Evolutionary conservation across 371 early-diverging fungal species (phyloP).

Genomic region (Sporodiniella umbellata): DNA sequence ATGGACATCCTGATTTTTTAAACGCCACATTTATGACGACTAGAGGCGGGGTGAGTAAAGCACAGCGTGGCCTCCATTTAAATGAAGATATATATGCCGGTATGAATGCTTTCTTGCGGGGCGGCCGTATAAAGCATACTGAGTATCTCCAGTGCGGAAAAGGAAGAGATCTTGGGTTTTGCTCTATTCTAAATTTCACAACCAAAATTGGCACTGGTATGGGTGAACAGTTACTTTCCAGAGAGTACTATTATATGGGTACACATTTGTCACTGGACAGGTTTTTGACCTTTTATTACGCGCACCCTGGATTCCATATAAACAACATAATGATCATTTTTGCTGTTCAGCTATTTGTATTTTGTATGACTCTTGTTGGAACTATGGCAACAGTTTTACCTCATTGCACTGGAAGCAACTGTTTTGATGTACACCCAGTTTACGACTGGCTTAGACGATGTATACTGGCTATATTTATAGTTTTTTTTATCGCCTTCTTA

Average conservation of each 20-base stretch:
- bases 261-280: conserved; percentile 80
- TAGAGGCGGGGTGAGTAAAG: conserved; percentile 86
- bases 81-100: conserved; percentile 94
- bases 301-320: conserved; percentile 88
- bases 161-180: conserved; percentile 88
- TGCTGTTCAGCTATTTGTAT: conserved; percentile 80
- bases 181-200: conserved; percentile 84
- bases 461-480: conserved; percentile 75
- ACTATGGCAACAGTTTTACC: conserved; percentile 67
- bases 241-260: conserved; percentile 88
- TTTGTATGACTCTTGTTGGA: conserved; percentile 74
- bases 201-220: conserved; percentile 91
- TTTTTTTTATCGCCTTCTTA: conserved; percentile 80
- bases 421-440: conserved; percentile 70
- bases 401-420: conserved; percentile 48
- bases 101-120: conserved; percentile 82
- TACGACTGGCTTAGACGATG: conserved; percentile 81
- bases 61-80: conserved; percentile 85
- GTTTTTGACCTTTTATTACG: conserved; percentile 85
- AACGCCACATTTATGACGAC: conserved; percentile 88
- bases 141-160: conserved; percentile 93
- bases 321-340: conserved; percentile 91
- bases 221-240: conserved; percentile 88
- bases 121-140: conserved; percentile 87
- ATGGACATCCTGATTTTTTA: conserved; percentile 91